phyloP scores from a whole-genome alignment of 768 basidiomycete species.

The Suillus variegatus region DNA sequence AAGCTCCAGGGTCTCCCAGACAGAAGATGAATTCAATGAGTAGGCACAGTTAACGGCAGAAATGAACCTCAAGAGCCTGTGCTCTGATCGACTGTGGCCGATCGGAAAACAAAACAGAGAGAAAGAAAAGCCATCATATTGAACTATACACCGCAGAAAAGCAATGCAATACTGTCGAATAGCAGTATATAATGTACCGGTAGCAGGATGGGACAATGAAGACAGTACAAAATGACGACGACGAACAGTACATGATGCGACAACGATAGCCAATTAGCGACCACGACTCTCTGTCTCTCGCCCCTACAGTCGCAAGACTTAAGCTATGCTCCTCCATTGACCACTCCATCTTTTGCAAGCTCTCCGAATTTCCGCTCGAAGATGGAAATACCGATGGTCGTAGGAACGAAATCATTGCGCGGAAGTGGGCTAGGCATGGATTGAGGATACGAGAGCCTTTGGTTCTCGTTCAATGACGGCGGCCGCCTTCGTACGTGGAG shows the following conservation, averaged over 20 bases:
- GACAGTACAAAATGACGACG: neutral
- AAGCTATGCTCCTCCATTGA: conserved; percentile 1
- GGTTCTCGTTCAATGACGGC: neutral
- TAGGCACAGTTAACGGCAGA: neutral
- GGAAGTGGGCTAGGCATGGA: conserved; percentile 17
- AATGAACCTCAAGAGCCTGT: neutral
- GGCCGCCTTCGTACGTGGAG: conserved; percentile 18
- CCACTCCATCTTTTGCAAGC: conserved; percentile 19
- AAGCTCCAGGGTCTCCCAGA: neutral
- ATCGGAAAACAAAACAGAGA: neutral
- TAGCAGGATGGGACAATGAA: neutral
- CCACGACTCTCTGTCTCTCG: neutral
- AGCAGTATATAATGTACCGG: neutral
- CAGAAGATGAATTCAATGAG: neutral
- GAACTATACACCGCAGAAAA: neutral
- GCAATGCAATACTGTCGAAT: neutral
- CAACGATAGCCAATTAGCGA: neutral
- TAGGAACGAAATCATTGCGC: conserved; percentile 14
- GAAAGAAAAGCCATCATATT: neutral
- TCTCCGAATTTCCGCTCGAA: conserved; percentile 27
- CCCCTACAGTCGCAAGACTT: neutral
- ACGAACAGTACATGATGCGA: neutral
- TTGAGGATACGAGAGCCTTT: conserved; percentile 27
- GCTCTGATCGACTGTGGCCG: neutral
- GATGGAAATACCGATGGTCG: conserved; percentile 21